Evolutionary conservation across 73 alveolate species (phyloP), one percentile per base, ranked within the genome.

Genomic region (Durusdinium trenchii): DNA sequence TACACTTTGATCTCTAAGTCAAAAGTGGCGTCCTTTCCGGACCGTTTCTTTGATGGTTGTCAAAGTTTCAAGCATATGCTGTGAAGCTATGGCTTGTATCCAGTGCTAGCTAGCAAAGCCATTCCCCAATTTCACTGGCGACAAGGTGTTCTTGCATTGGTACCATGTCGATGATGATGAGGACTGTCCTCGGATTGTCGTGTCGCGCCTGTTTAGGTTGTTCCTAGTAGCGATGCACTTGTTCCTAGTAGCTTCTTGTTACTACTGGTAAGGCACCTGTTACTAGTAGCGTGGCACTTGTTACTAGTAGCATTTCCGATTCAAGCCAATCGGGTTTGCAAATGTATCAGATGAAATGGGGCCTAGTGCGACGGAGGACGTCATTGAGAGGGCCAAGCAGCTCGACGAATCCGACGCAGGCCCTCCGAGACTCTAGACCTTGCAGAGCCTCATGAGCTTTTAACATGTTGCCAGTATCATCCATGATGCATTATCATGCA

Each of bases 91-190:
- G n/a, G n/a, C n/a, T n/a, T n/a, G n/a, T n/a, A n/a, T n/a, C n/a
- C n/a, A n/a, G n/a, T n/a, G n/a, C n/a, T n/a, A n/a, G n/a, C n/a
- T n/a, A n/a, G n/a, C n/a, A n/a, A n/a, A n/a, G n/a, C n/a, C n/a
- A n/a, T n/a, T n/a, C n/a, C n/a, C n/a, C n/a, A n/a, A n/a, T 38
- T 36, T 54, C 45, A 38, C 26, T 2, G 43, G 7, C 7, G 71
- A 46, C 20, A 32, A 91, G 98, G 98, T 91, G 43, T 91, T 91
- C 76, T 57, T 48, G 23, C 89, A 91, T 50, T 91, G 98, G 98
- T 67, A 47, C 35, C 89, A 69, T 54, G 85, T 91, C 40, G 98
- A 91, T 48, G 98, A 91, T 18, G 98, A 69, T 43, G 98, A 52
- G 67, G 98, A 86, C 9, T 5, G 73, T 32, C n/a, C n/a, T 60